Evolutionary conservation across 108 stramenopile species (phyloP).

Genomic region (Chaetoceros tenuissimus): DNA sequence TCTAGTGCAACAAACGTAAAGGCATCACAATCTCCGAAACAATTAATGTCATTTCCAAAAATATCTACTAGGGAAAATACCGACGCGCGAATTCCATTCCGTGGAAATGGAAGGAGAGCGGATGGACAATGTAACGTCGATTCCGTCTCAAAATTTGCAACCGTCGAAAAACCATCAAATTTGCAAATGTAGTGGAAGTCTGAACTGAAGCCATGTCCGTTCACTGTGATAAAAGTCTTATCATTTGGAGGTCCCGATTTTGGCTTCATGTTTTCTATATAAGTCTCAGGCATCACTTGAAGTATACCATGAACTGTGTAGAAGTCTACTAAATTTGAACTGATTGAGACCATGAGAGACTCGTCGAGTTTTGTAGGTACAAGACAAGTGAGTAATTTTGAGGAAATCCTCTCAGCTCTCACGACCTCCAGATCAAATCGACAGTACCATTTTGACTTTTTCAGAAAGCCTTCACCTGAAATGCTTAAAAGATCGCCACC

Average conservation of each 20-base stretch:
- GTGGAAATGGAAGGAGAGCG: not conserved
- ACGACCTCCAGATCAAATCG: not conserved
- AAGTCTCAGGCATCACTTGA: conserved; percentile 9
- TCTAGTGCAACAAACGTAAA: not conserved
- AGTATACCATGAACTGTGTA: conserved; percentile 2
- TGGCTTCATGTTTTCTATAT: conserved; percentile 16
- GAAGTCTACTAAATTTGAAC: conserved; percentile 15
- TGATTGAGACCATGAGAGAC: conserved; percentile 17
- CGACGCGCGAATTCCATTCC: not conserved
- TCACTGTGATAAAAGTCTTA: conserved; percentile 24
- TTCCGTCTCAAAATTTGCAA: not conserved
- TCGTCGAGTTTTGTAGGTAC: conserved; percentile 7
- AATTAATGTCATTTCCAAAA: not conserved
- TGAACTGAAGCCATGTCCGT: conserved; percentile 19
- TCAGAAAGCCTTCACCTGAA: not conserved
- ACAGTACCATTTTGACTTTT: not conserved
- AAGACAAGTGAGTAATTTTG: conserved; percentile 16
- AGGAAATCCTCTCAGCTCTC: conserved; percentile 2
- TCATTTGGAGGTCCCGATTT: conserved; percentile 16
- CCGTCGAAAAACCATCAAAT: conserved; percentile 9
- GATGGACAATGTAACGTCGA: not conserved
- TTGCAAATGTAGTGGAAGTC: conserved; percentile 16
- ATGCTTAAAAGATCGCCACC: not conserved
- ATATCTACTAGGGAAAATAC: not conserved
- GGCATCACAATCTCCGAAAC: not conserved